Percentiles rank a stretch among this genome's conserved stretches.
Conservation (phyloP, 163 green algal genomes). For the Chlamydomonas reinhardtii region DNA sequence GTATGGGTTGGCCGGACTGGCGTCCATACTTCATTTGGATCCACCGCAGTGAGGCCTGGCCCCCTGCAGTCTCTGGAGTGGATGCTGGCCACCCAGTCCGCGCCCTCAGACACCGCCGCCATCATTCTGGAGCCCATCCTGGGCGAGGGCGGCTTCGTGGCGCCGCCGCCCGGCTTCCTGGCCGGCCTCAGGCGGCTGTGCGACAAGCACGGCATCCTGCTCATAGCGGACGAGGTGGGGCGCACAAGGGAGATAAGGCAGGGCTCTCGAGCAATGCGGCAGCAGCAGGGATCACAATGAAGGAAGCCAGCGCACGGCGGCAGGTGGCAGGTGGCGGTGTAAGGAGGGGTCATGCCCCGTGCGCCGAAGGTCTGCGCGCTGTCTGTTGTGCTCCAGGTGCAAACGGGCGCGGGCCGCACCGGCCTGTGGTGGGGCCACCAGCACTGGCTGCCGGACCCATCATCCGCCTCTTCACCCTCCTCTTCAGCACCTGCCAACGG, state of each 20-base stretch:
- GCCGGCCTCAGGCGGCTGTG: slow-evolving; percentile 70
- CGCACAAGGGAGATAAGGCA: background rate
- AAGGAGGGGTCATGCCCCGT: background rate
- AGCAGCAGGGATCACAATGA: too few species aligned
- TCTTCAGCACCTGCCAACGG: background rate
- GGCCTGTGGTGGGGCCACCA: slow-evolving; percentile 90
- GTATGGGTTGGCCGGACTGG: too few species aligned
- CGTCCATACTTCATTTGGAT: too few species aligned
- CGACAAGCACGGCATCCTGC: slow-evolving; percentile 83
- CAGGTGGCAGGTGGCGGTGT: too few species aligned
- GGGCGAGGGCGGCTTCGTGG: slow-evolving; percentile 90
- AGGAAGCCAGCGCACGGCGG: too few species aligned
- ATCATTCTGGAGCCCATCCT: slow-evolving; percentile 91
- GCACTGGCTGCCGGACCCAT: slow-evolving; percentile 61
- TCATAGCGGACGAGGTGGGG: slow-evolving; percentile 90
- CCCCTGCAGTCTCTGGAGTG: slow-evolving; percentile 72
- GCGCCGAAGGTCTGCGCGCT: too few species aligned
- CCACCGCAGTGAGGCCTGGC: too few species aligned
- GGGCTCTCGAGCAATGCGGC: background rate
- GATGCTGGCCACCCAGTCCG: slow-evolving; percentile 82
- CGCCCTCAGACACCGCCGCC: slow-evolving; percentile 77
- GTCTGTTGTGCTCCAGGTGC: slow-evolving; percentile 66
- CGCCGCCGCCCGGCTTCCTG: slow-evolving; percentile 84
- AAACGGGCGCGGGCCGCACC: slow-evolving; percentile 81
- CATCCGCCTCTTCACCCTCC: background rate